Base-by-base conservation (phyloP, 2,329 filamentous ascomycete genomes). In the Colletotrichum simmondsii region DNA sequence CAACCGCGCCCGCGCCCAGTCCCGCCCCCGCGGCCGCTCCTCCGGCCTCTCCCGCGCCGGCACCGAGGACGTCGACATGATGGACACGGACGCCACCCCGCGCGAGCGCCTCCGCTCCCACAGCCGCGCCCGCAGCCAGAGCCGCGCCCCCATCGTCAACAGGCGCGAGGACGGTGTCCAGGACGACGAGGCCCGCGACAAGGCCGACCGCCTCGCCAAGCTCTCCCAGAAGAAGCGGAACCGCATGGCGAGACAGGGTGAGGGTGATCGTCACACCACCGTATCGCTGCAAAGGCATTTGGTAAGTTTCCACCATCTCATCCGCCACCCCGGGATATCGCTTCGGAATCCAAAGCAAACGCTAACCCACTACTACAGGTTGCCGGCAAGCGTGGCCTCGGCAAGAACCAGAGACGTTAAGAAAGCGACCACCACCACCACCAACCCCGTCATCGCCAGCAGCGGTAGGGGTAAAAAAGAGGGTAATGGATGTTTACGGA, bases 201-300 rank as follows among this genome's bases (percentile, higher is more conserved):
- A 96, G 90, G 95, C 94, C 49, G 95, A 98, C 83, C 92, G 93
- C 79, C 87, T 97, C 81, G 89, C 92, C 81, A 98, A 98, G 89
- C 86, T 99, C 81, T 89, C 92, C 79, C 97, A 99, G 92, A 95
- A 96, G 89, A 96, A 95, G 91, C 98, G 97, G 95, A 99, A 99
- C 88, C 91, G 96, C 76, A 97, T 97, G 93, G 97, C 97, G 57
- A 92, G 95, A 83, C 94, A 97, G 88, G 97, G 97, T 88, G 97
- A 99, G 87, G 95, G 93, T 74, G 97, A 99, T 88, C 92, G 97
- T 81, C 96, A 98, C 85, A 91, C 92, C 74, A 92, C 92, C 68
- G 93, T 94, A 49, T 89, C 94, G 65, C 85, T 97, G 84, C 91
- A 92, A 75, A 99, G 97, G 87, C 97, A 98, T 86, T 88, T 99